Conservation (phyloP, 1,284 basidiomycete species). For the Sporisorium graminicola region DNA sequence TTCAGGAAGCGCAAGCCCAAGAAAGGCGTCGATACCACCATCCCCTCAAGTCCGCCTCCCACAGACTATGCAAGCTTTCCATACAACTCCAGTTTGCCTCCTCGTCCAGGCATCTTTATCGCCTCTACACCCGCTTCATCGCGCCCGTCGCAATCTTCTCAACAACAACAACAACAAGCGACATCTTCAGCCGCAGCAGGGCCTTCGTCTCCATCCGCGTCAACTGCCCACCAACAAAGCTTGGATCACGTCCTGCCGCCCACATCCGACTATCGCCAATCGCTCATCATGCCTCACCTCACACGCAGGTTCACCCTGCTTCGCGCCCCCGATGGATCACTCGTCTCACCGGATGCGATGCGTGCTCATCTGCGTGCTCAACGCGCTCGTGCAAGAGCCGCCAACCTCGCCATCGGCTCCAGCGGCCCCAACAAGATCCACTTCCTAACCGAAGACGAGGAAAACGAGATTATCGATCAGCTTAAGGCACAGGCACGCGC, state of each 20-base stretch:
- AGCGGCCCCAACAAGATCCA: slow-evolving; percentile 20
- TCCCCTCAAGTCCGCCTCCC: slow-evolving; percentile 8
- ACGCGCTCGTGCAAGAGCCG: slow-evolving; percentile 58
- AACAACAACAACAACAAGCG: slow-evolving; percentile 7
- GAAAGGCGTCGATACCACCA: slow-evolving; percentile 22
- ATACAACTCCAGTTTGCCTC: slow-evolving; percentile 17
- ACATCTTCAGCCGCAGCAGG: background rate
- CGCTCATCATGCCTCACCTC: slow-evolving; percentile 66
- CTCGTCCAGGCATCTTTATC: slow-evolving; percentile 42
- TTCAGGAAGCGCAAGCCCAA: slow-evolving; percentile 46
- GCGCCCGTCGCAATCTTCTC: slow-evolving; percentile 4
- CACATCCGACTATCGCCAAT: slow-evolving; percentile 55
- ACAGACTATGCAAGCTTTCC: slow-evolving; percentile 33
- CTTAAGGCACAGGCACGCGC: slow-evolving; percentile 49
- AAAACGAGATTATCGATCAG: slow-evolving; percentile 65
- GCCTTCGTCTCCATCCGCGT: background rate
- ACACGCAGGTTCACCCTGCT: slow-evolving; percentile 62
- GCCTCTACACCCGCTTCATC: slow-evolving; percentile 12
- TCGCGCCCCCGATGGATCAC: slow-evolving; percentile 58
- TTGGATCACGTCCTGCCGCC: slow-evolving; percentile 51
- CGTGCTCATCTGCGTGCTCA: slow-evolving; percentile 62
- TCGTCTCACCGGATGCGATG: slow-evolving; percentile 65
- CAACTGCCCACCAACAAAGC: slow-evolving; percentile 14
- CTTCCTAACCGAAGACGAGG: slow-evolving; percentile 65
- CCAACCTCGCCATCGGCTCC: slow-evolving; percentile 30